Base-by-base conservation (phyloP, 2,329 filamentous ascomycete species). In the Emmonsiellopsis sp. region DNA sequence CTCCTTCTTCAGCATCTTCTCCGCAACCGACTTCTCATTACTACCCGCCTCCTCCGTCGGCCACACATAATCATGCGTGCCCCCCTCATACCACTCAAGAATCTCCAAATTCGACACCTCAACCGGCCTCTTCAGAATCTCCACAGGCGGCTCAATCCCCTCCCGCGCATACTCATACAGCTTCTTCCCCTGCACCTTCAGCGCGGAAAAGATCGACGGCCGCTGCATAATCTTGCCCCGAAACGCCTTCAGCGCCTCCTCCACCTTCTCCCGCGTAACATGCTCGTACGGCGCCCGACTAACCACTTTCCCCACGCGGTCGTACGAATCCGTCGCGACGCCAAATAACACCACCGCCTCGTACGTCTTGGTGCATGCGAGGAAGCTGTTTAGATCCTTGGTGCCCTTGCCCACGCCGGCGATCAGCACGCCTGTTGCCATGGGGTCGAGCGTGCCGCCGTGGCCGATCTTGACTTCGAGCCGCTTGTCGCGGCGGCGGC, bases 111-210 rank as follows among this genome's bases (percentile, higher is more conserved):
- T 81, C 46, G 79, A 71, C 0, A 95, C 88, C 51, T 88, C 83
- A 40, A 97, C 88, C 2, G 87, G 81, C 54, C 92, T 77, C 52
- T 86, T 82, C 66, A 90, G 78, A 55, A 98, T 93, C 67, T 95
- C 86, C 53, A 86, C 77, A 0, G 93, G 93, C 13, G 95, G 85
- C 37, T 88, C 82, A 64, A 86, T 89, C 13, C 93, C 93, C 67
- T 91, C 88, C 48, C 93, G 80, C 17, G 93, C 93, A 70, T 97
- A 97, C 71, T 98, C 91, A 68, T 98, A 98, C 48, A 96, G 77
- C 36, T 88, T 87, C 75, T 96, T 96, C 2, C 93, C 93, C 60
- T 96, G 82, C 69, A 96, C 88, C 69, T 92, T 91, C 57, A 97
- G 77, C 8, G 93, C 93, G 33, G 89, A 95, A 71, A 91, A 98